phyloP scores from a whole-genome alignment of 305 asterid genomes.

The Caryopteris hybrid region DNA sequence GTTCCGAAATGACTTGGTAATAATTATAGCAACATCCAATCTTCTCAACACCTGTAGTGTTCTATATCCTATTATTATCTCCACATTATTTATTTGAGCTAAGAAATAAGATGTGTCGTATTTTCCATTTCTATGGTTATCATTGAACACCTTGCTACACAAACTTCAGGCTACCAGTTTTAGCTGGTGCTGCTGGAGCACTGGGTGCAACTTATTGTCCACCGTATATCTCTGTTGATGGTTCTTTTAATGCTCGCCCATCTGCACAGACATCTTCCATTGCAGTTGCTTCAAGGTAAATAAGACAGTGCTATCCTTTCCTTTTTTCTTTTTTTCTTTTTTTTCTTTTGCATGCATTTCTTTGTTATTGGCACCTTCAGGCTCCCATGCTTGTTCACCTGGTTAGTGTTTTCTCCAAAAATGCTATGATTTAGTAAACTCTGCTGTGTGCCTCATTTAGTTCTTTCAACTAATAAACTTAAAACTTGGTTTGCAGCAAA shows the following conservation, averaged over 20 bases:
- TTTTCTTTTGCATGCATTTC: background rate
- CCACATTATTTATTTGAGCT: background rate
- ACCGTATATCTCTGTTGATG: slow-evolving; percentile 77
- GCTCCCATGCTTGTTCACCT: background rate
- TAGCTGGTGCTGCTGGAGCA: slow-evolving; percentile 94
- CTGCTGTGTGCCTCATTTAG: background rate
- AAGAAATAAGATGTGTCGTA: background rate
- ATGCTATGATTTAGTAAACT: background rate
- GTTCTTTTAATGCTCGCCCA: slow-evolving; percentile 66
- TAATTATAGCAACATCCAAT: slow-evolving; percentile 7
- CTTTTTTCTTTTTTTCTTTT: background rate
- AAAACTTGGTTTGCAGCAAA: slow-evolving; percentile 49
- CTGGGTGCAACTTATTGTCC: slow-evolving; percentile 73
- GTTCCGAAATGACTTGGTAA: slow-evolving; percentile 92
- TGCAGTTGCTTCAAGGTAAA: slow-evolving; percentile 57
- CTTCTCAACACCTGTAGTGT: background rate
- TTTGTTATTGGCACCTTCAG: background rate
- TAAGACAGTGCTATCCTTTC: background rate
- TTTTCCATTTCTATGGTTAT: background rate
- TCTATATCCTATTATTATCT: background rate
- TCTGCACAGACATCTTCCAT: slow-evolving; percentile 61
- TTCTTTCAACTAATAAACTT: background rate
- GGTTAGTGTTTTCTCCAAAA: background rate
- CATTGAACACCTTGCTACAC: background rate
- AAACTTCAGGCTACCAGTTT: slow-evolving; percentile 80